Conservation (phyloP, 768 basidiomycete species). For the Leucocoprinus leucothites region DNA sequence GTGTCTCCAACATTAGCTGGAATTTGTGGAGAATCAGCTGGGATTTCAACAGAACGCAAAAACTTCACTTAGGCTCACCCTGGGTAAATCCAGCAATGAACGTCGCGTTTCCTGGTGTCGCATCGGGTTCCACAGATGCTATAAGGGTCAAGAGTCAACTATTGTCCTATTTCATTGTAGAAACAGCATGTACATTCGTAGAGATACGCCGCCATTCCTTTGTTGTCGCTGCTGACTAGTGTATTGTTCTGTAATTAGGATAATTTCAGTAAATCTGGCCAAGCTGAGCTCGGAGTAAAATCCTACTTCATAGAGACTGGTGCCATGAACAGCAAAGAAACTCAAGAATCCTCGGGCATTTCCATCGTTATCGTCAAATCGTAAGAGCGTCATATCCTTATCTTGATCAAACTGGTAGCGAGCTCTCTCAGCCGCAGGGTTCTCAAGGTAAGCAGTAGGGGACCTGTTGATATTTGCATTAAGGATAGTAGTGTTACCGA, state of each 20-base stretch:
- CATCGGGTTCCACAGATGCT: conserved; percentile 62
- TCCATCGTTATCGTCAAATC: conserved; percentile 59
- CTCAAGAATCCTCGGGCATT: conserved; percentile 63
- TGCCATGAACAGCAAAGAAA: conserved; percentile 80
- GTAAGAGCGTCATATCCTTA: conserved; percentile 66
- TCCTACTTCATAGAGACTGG: conserved; percentile 69
- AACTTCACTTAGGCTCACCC: conserved; percentile 37
- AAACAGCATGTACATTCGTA: conserved; percentile 56
- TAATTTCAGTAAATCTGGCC: conserved; percentile 2
- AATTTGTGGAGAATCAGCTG: conserved; percentile 11
- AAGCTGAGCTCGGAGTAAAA: neutral
- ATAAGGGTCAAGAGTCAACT: conserved; percentile 8
- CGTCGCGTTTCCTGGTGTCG: conserved; percentile 64
- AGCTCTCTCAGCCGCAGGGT: conserved; percentile 67
- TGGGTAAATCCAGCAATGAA: conserved; percentile 79
- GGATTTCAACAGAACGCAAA: neutral
- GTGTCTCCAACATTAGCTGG: conserved; percentile 81
- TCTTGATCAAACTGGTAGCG: conserved; percentile 70
- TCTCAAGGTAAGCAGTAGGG: conserved; percentile 74
- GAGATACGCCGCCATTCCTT: conserved; percentile 80
- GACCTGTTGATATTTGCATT: conserved; percentile 74
- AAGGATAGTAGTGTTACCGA: conserved; percentile 68
- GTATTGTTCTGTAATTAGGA: conserved; percentile 65
- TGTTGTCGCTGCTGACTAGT: conserved; percentile 78
- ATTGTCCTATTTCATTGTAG: neutral